Evolutionary conservation across 176 grass and related monocot genomes (phyloP), one percentile per base, ranked within the genome.

Genomic region (Canna indica): DNA sequence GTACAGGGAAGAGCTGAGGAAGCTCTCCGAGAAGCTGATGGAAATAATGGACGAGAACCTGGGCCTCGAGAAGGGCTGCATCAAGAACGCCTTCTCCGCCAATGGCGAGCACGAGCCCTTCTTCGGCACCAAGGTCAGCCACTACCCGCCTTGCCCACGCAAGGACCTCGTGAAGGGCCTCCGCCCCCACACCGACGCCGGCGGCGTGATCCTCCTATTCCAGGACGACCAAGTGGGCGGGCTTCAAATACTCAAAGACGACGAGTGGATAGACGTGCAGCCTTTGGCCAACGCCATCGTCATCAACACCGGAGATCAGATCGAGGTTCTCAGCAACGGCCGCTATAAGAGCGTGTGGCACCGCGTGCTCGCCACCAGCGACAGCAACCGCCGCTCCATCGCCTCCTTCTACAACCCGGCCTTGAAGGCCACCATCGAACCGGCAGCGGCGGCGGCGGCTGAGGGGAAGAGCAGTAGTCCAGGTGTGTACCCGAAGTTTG

Each of bases 291-390:
- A 96, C 70, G 81, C 93, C 79, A 90, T 96, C 76, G 88, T 96
- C 29, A 80, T 96, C 75, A 96, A 96, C 88, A 96, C 83, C n/a
- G 93, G 93, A 15, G 88, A 96, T 58, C 93, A 96, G 79, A 91
- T 96, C 52, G 93, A 96, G 86, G 88, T 91, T 25, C 8, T 96
- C 53, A 91, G 70, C 75, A 96, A 96, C 35, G 93, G 88, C 5
- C 77, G 81, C 29, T 96, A 90, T 16, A 89, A 87, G 83, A 96
- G 93, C 70, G 86, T 81, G 24, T 96, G 88, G 93, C 93, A 96
- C 93, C 86, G 88, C 17, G 68, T 96, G 41, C 69, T 96, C 59
- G 76, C 88, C 9, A 85, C 72, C 45, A 54, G 34, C 22, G 66
- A 88, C 18, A 79, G 83, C 59, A 91, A 88, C 74, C 92, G 92